These are phyloP conservation scores for Solanum pinnatisectum DNA, from an alignment of 257 asterid genomes.

Conservation along the genomic window DNA sequence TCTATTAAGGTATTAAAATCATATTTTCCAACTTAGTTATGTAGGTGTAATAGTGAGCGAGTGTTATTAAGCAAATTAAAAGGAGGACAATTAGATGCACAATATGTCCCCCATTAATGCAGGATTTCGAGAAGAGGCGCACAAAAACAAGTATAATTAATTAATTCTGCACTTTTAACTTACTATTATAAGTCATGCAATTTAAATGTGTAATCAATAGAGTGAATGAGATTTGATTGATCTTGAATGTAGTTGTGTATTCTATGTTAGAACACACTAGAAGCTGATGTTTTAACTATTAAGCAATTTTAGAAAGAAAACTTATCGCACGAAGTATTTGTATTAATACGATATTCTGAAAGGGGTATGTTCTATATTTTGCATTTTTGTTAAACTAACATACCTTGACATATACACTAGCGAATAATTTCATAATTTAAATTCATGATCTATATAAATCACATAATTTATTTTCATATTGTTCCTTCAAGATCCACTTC, in stretches of 20 bases:
- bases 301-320: too few relatives aligned
- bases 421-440: too few relatives aligned
- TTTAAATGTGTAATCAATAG: too few relatives aligned
- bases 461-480: background rate
- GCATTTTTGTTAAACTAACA: background rate
- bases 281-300: background rate
- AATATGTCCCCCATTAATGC: background rate
- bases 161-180: background rate
- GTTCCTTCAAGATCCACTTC: background rate
- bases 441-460: background rate
- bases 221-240: background rate
- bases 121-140: background rate
- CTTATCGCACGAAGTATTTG: background rate
- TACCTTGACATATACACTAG: background rate
- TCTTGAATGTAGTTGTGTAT: background rate
- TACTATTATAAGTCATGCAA: too few relatives aligned
- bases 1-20: too few relatives aligned
- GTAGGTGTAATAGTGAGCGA: accelerated
- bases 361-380: too few relatives aligned
- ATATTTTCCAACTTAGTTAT: too few relatives aligned
- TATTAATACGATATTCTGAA: background rate
- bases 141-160: too few relatives aligned
- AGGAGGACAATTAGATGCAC: too few relatives aligned
- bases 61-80: too few relatives aligned
- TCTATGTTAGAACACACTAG: background rate